Conservation (phyloP, 371 early-diverging fungal genomes). For the Mucor circinelloides region DNA sequence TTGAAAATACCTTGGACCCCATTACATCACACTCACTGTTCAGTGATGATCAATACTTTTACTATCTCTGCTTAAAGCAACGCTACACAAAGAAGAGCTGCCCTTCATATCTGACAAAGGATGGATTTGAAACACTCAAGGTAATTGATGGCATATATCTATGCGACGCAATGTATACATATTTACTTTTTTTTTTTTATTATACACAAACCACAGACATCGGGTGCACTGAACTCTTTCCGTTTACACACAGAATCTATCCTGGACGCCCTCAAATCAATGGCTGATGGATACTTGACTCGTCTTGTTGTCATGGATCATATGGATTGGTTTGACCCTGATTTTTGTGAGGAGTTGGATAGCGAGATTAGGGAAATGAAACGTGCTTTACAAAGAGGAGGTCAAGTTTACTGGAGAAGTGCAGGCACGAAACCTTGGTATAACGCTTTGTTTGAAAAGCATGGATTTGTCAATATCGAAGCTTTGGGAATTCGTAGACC, state of each 20-base stretch:
- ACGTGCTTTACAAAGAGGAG: constrained; percentile 61
- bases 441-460: constrained; percentile 67
- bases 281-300: constrained; percentile 69
- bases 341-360: constrained; percentile 56
- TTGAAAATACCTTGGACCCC: constrained; percentile 85
- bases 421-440: constrained; percentile 87
- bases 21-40: constrained; percentile 66
- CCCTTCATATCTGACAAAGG: constrained; percentile 76
- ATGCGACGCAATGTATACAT: background rate
- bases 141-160: constrained; percentile 9
- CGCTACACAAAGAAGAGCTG: constrained; percentile 66
- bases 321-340: constrained; percentile 82
- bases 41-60: constrained; percentile 80
- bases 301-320: constrained; percentile 88
- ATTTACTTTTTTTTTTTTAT: background rate
- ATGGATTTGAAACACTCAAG: constrained; percentile 68
- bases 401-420: constrained; percentile 80
- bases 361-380: constrained; percentile 71
- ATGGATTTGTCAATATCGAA: constrained; percentile 67
- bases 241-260: constrained; percentile 82
- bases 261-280: constrained; percentile 58
- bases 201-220: constrained; percentile 24
- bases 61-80: constrained; percentile 74
- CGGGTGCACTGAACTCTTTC: constrained; percentile 62
- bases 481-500: constrained; percentile 69